Base-by-base conservation (phyloP, 1,284 basidiomycete species). In the Anthracocystis walkeri region DNA sequence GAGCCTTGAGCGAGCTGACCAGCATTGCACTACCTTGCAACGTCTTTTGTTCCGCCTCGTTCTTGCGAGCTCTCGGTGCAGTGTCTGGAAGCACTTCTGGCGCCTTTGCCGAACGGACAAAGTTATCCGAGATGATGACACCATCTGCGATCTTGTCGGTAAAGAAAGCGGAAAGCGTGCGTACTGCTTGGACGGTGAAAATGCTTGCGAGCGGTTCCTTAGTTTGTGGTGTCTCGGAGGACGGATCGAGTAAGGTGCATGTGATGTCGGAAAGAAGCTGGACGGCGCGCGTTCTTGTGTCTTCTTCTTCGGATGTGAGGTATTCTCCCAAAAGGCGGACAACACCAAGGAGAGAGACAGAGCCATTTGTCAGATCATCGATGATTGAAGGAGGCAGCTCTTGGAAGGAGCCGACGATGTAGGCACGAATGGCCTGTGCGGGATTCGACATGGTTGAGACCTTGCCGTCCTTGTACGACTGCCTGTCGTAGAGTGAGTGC, bases 281-380 rank as follows among this genome's bases (percentile, higher is more conserved):
- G 44, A 91, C 95, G 1, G 80, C 96, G 87, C 94, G 93, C 6
- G 90, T 89, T 42, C 95, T 89, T 16, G 91, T 85, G 3, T 89
- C 87, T 75, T 92, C 93, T 58, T 95, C 92, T 75, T 95, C 92
- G 2, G 92, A 91, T 0, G 92, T 95, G 29, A 99, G 88, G 80
- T 92, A 94, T 77, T 93, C 91, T 35, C 93, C 93, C 0, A 97
- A 88, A 21, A 90, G 90, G 80, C 93, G 93, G 16, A 98, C 93
- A n/a, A 98, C 87, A 63, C 91, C 89, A 3, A 97, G 87, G 7
- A 97, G 87, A 21, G 79, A 66, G 1, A 74, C 52, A 0, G 44
- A 31, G 12, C 66, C 77, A 0, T 18, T 60, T 2, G 58, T 49
- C 2, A 81, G 52, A 35, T 77, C 77, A 21, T 76, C 75, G 21